Percentiles rank a stretch among this genome's conserved stretches.
These are phyloP conservation scores for Suillus weaverae DNA, from an alignment of 768 basidiomycete genomes.

Conservation along the genomic window DNA sequence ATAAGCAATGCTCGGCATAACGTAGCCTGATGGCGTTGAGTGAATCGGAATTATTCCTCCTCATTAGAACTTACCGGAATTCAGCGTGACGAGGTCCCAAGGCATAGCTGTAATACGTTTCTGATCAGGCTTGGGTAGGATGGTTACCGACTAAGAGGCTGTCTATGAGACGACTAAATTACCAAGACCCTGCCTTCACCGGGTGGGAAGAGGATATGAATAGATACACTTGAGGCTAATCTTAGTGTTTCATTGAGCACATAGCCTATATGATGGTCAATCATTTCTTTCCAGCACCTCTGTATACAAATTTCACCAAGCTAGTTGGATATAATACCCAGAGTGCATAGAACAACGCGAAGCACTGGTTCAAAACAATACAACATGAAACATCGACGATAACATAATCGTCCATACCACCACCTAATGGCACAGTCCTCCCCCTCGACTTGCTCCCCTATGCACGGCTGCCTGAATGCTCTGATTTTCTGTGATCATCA, in stretches of 20 bases:
- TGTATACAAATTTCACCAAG: background rate
- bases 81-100: constrained; percentile 58
- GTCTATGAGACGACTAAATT: background rate
- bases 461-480: background rate
- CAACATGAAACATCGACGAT: background rate
- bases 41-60: background rate
- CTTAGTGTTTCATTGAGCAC: background rate
- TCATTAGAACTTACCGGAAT: constrained; percentile 47
- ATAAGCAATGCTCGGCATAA: constrained; percentile 52
- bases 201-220: constrained; percentile 1
- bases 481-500: background rate
- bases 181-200: too few species aligned
- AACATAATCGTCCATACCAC: background rate
- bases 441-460: background rate
- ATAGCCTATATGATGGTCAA: background rate
- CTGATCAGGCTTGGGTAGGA: background rate
- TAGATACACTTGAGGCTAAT: background rate
- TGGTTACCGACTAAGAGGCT: background rate
- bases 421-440: background rate
- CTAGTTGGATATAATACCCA: background rate
- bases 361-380: background rate
- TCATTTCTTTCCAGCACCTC: background rate
- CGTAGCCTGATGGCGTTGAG: constrained; percentile 35
- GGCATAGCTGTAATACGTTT: constrained; percentile 41
- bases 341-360: background rate